Base-by-base conservation (phyloP, 2,329 filamentous ascomycete species). In the Anthostomella pinea region DNA sequence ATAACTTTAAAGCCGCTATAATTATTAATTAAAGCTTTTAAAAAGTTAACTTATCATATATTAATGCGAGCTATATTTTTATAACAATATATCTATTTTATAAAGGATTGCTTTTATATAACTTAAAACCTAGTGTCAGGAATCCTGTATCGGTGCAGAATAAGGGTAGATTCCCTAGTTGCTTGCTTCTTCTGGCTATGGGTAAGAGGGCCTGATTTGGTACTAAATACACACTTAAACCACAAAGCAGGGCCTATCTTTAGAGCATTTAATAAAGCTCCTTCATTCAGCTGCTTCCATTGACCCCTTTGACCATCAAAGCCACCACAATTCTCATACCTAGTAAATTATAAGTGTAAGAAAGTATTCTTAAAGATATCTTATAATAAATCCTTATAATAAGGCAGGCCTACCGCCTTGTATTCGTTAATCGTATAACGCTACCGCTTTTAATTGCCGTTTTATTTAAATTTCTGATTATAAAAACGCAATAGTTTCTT, bases 341-440 rank as follows among this genome's bases (percentile, higher is more conserved):
- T 36, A 13, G 16, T 10, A 30, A 36, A 36, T 22, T 17, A 36
- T 24, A 22, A 22, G 20, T 17, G 27, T 24, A 17, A 36, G 14
- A 36, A 22, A 36, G 30, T 36, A 25, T 30, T 22, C 5, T 22
- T 17, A 25, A 36, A 16, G 15, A 30, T 20, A 30, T 25, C 8
- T 22, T 17, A 36, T 20, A 17, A 36, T 30, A 18, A 17, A 30
- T 30, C 28, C 16, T 30, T 8, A 14, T 15, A 13, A 13, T 30
- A 8, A 6, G 28, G 28, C 16, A 30, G 19, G 28, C 13, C 16
- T 19, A 18, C 8, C 16, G 28, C 14, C 14, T 9, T 18, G 14
- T 30, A 30, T 16, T 30, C 28, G 6, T 30, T 8, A 7, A 30
- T 19, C 14, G 16, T 30, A 30, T 30, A 30, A 16, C 16, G 28